A percentile compares a stretch with the other conserved stretches of the same genome.
phyloP scores from a whole-genome alignment of 129 eudicot genomes.

The Artemisia annua region DNA sequence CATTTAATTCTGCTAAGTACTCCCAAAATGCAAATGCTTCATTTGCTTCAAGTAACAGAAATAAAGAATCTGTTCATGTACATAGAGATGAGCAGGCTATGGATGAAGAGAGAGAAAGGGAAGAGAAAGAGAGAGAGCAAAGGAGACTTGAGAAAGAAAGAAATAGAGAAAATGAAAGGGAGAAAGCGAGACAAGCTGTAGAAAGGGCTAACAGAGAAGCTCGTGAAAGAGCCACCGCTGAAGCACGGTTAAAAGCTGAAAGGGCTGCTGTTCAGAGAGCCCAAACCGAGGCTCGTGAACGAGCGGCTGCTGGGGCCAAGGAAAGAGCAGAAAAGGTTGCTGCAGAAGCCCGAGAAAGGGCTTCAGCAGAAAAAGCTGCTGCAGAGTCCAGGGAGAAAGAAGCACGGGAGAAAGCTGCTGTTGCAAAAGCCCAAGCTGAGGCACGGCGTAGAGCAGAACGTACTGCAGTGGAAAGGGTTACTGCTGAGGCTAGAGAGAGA shows the following conservation, averaged over 20 bases:
- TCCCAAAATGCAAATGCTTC: constrained; percentile 58
- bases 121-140: constrained; percentile 56
- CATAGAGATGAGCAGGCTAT: constrained; percentile 43
- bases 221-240: constrained; percentile 73
- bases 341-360: constrained; percentile 65
- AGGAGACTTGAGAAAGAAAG: constrained; percentile 66
- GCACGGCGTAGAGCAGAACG: constrained; percentile 74
- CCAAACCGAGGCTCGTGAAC: constrained; percentile 94
- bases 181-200: constrained; percentile 77
- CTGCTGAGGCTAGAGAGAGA: constrained; percentile 80
- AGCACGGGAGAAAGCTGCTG: constrained; percentile 64
- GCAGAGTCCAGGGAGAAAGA: constrained; percentile 53
- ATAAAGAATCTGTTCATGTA: constrained; percentile 50
- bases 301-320: constrained; percentile 82
- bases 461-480: constrained; percentile 68
- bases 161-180: constrained; percentile 60
- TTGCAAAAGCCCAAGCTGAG: constrained; percentile 59
- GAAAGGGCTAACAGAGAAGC: constrained; percentile 87
- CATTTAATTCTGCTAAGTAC: constrained; percentile 38
- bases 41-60: constrained; percentile 25
- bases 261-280: constrained; percentile 86
- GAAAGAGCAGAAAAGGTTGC: constrained; percentile 83
- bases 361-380: constrained; percentile 49
- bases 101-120: constrained; percentile 46
- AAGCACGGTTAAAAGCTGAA: constrained; percentile 71